Percentiles rank a stretch among this genome's conserved stretches.
Conservation (phyloP, 257 asterid genomes). For the Buddleja alternifolia region DNA sequence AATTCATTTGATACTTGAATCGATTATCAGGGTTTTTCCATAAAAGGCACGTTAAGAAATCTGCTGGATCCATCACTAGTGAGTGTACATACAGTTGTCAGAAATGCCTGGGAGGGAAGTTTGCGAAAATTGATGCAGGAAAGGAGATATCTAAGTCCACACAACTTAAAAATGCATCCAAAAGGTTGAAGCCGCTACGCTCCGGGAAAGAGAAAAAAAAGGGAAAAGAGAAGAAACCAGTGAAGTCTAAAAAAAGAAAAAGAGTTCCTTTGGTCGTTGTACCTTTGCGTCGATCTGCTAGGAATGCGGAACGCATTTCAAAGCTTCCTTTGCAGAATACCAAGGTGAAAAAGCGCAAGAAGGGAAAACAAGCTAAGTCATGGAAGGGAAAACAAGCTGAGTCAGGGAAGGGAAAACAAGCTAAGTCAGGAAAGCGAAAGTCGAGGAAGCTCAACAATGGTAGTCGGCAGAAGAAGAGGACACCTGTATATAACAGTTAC, state of each 20-base stretch:
- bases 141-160: conserved; percentile 37
- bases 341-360: conserved; percentile 55
- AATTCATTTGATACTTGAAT: conserved; percentile 28
- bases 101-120: conserved; percentile 54
- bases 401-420: conserved; percentile 41
- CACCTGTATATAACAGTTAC: conserved; percentile 53
- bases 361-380: conserved; percentile 43
- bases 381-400: conserved; percentile 45
- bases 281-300: conserved; percentile 91
- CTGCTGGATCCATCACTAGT: conserved; percentile 47
- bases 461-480: conserved; percentile 65
- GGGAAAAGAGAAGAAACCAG: conserved; percentile 47
- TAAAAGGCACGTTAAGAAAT: conserved; percentile 65
- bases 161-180: conserved; percentile 48
- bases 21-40: conserved; percentile 73
- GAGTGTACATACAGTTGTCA: conserved; percentile 63
- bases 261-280: conserved; percentile 42
- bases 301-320: conserved; percentile 57
- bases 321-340: conserved; percentile 47
- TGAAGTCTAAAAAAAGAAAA: conserved; percentile 44
- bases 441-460: conserved; percentile 42
- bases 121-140: conserved; percentile 40
- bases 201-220: conserved; percentile 45
- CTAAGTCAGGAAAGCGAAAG: conserved; percentile 45
- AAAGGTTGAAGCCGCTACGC: conserved; percentile 41